These are phyloP conservation scores for Nicotiana otophora DNA, from an alignment of 257 asterid genomes.

Conservation along the genomic window DNA sequence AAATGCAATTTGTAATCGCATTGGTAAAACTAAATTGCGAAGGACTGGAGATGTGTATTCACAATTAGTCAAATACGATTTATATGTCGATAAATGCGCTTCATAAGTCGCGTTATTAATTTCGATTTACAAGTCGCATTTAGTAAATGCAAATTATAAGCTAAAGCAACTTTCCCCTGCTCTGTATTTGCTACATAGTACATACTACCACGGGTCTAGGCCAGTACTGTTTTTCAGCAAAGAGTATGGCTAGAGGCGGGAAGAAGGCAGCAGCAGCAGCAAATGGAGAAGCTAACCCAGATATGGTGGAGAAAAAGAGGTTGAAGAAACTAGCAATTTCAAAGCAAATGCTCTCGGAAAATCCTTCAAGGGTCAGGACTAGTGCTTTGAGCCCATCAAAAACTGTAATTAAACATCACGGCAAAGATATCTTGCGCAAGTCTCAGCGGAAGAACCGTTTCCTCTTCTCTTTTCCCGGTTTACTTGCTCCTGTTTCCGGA, in stretches of 20 bases:
- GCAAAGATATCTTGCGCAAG: slow-evolving; percentile 67
- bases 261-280: slow-evolving; percentile 29
- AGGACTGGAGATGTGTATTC: no score
- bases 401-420: slow-evolving; percentile 66
- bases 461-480: slow-evolving; percentile 81
- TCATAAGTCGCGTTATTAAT: no score
- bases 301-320: slow-evolving; percentile 51
- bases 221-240: no score
- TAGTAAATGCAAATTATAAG: no score
- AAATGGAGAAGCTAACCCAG: slow-evolving; percentile 35
- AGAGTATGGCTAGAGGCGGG: slow-evolving; percentile 12
- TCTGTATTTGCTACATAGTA: no score
- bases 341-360: slow-evolving; percentile 39
- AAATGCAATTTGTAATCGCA: no score
- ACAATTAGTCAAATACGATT: no score
- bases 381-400: slow-evolving; percentile 52
- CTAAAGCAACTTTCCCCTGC: no score
- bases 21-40: no score
- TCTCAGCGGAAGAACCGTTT: slow-evolving; percentile 74
- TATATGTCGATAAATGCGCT: no score
- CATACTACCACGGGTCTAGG: no score
- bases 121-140: no score
- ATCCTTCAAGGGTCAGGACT: slow-evolving; percentile 27
- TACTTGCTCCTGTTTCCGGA: slow-evolving; percentile 69
- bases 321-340: slow-evolving; percentile 49